Conservation (phyloP, 768 basidiomycete genomes). For the Panellus pusillus region DNA sequence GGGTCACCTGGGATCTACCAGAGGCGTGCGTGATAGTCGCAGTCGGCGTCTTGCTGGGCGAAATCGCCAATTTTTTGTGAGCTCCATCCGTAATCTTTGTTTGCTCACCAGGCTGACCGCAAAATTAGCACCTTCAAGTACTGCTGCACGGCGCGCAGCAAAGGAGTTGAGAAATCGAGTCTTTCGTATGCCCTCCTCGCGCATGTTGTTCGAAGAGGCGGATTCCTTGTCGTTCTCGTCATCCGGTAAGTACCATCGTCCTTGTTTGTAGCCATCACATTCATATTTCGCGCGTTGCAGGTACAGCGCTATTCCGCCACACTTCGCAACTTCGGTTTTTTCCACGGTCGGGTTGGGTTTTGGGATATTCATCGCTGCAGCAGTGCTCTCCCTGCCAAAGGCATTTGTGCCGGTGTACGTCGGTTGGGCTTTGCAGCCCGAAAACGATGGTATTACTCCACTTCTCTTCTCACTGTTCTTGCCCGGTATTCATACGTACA, state of each 20-base stretch:
- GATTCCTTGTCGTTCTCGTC: constrained; percentile 78
- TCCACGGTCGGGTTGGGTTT: constrained; percentile 11
- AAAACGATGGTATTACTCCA: neutral
- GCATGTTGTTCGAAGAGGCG: constrained; percentile 86
- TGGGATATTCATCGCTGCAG: constrained; percentile 1
- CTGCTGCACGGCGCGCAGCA: constrained; percentile 69
- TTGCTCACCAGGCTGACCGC: neutral
- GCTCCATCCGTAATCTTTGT: constrained; percentile 32
- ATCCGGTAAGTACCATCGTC: constrained; percentile 43
- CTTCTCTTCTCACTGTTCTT: neutral
- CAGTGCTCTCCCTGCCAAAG: constrained; percentile 6
- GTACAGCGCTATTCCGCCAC: constrained; percentile 77
- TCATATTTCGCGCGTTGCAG: too few species aligned
- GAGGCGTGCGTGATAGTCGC: constrained; percentile 4
- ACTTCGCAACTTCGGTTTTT: constrained; percentile 37
- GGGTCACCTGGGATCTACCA: constrained; percentile 10
- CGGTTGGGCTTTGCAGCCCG: constrained; percentile 5
- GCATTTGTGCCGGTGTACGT: constrained; percentile 4
- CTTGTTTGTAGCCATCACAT: too few species aligned
- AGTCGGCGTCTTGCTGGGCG: constrained; percentile 13
- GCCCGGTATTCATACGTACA: neutral
- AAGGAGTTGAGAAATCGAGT: constrained; percentile 63
- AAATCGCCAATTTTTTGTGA: constrained; percentile 13
- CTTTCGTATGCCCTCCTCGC: constrained; percentile 62
- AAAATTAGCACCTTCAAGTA: constrained; percentile 33